Base-by-base conservation (phyloP, 257 asterid genomes). In the Penstemon davidsonii region DNA sequence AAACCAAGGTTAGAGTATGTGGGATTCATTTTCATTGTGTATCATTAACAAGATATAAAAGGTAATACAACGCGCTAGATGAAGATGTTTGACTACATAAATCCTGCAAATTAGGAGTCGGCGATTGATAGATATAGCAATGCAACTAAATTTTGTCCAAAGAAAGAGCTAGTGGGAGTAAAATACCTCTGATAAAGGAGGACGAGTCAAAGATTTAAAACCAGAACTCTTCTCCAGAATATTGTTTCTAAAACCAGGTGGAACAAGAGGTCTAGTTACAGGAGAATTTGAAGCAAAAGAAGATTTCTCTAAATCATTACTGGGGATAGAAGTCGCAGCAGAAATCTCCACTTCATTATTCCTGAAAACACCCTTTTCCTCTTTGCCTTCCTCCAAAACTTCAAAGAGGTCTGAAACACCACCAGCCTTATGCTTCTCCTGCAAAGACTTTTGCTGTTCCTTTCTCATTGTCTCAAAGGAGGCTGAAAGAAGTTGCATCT, bases 401-500 rank as follows among this genome's bases (percentile, higher is more conserved):
- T 61, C 84, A 38, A 59, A 68, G 44, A 79, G 72, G 69, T 75
- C 92, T 19, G 84, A 72, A 55, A 62, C 64, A 69, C 73, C 78
- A 47, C 79, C 86, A 75, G 66, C 66, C 72, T 70, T 83, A 68
- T 60, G 78, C 78, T 88, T 91, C 87, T 91, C 96, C 73, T 84
- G 98, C 53, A 89, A 86, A 66, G 76, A 82, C 81, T 82, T 91
- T 0, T 86, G 96, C 61, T 94, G 99, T 73, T 91, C 99, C 82
- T 89, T 91, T 80, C 99, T 87, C 89, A 90, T 86, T 78, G 77
- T 81, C 86, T 91, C 99, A 81, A 94, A 94, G 72, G 98, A 76
- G 72, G 84, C 99, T 94, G 82, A 75, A 60, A 64, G 25, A 64
- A 55, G 69, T 63, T 39, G 5, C 15, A 25, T 25, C 2, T 25